Evolutionary conservation across 176 grass and related monocot species (phyloP), one percentile per base, ranked within the genome.

Genomic region (Secale cereale): DNA sequence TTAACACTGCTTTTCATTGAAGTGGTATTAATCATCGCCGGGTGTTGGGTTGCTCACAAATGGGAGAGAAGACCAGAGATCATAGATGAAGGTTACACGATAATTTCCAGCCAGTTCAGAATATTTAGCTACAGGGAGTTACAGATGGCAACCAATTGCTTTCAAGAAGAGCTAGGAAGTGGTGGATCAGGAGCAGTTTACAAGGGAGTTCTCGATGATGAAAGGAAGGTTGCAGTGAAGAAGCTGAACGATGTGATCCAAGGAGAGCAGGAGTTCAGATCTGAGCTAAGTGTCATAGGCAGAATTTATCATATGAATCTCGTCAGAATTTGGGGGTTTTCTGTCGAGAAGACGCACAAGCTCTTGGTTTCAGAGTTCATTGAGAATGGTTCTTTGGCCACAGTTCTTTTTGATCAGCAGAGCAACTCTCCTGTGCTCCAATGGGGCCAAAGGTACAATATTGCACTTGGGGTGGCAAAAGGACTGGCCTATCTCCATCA

Each of bases 401-500:
- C 17, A n/a, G 1, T 67, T 41, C 31, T 97, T 29, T 89, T 91
- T 76, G 17, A 56, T 2, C 2, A 56, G 0, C 22, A 71, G 63
- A 78, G 39, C 1, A 54, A 10, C 1, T 26, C 13, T 65, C 8
- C 10, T 43, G 72, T 46, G 13, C 79, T 95, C 20, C 23, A 64
- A 40, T 92, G 93, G 90, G 69, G 22, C 5, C 20, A 83, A 70
- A 90, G 90, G 59, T 94, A 59, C 70, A 89, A 85, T 52, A 92
- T 94, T 8, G 91, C 91, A 15, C 48, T 94, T 25, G 87, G 90
- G 2, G 79, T 92, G 0, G 86, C 70, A 6, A 88, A 88, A 80
- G 90, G 88, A 19, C 36, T 92, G 23, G 88, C 88, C 3, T 92
- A 94, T 71, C 89, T 97, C 25, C 94, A 97, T 26, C 89, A 92